Base-by-base conservation (phyloP, 2,329 filamentous ascomycete species). In the Nemania serpens region DNA sequence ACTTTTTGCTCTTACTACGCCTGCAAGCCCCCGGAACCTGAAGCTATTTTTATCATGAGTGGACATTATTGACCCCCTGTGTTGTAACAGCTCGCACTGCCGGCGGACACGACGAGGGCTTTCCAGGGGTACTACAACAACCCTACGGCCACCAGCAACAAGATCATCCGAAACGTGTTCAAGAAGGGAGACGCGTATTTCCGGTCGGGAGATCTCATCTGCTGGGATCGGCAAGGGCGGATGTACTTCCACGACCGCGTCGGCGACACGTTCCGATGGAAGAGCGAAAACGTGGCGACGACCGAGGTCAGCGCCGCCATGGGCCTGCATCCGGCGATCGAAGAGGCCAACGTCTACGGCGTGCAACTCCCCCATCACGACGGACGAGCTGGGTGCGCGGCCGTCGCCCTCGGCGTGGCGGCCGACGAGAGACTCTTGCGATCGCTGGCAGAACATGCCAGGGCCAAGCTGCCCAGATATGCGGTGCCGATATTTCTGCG, bases 81-180 rank as follows among this genome's bases (percentile, higher is more conserved):
- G 25, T 7, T 29, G 3, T 3, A 29, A 29, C 25, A 29, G 25
- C 90, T 87, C 74, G 77, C 78, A n/a, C 79, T 96, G 2, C 89
- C 93, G 29, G 76, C 80, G 0, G 83, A 93, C 66, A 84, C 89
- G 50, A 75, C 79, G 36, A 79, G 81, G 34, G 84, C 83, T 12
- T 96, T 93, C 77, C 90, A 93, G 71, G 93, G 93, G 1, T 97
- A 97, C 76, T 91, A 88, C 75, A 86, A 87, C 61, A 92, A 96
- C 73, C 74, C 81, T 13, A 81, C 83, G 34, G 91, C 92, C 0
- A 91, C 89, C 0, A 78, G 86, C 41, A 82, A 84, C 65, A 96
- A 96, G 76, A 83, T 96, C 48, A 74, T 95, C 62, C 84, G 88
- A 4, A 79, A 89, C 68, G 90, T 95, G 2, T 85, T 95, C 65